Percentiles rank a stretch among this genome's conserved stretches.
Evolutionary conservation across 768 basidiomycete genomes (phyloP).

Genomic region (Mycena indigotica): DNA sequence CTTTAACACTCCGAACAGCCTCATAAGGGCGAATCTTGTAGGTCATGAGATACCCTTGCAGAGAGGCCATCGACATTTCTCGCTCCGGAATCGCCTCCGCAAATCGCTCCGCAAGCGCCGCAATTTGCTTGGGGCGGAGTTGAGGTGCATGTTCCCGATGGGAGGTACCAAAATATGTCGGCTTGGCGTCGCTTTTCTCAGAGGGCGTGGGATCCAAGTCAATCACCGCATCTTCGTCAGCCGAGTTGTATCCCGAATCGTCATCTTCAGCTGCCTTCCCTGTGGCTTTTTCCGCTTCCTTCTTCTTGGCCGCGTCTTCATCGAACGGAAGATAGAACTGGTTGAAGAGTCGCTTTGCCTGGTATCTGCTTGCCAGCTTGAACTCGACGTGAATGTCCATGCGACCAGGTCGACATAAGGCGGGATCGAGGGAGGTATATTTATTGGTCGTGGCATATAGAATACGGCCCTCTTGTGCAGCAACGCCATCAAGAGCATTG

Average conservation of each 20-base stretch:
- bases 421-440: slow-evolving; percentile 68
- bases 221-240: slow-evolving; percentile 23
- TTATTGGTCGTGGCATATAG: slow-evolving; percentile 81
- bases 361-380: slow-evolving; percentile 69
- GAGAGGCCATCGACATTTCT: slow-evolving; percentile 50
- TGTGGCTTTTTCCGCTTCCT: slow-evolving; percentile 14
- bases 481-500: slow-evolving; percentile 79
- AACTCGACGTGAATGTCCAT: slow-evolving; percentile 83
- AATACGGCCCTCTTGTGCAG: slow-evolving; percentile 80
- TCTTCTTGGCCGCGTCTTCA: slow-evolving; percentile 31
- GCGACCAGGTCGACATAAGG: slow-evolving; percentile 75
- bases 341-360: slow-evolving; percentile 65
- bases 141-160: slow-evolving; percentile 41
- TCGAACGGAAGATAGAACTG: slow-evolving; percentile 63
- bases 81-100: slow-evolving; percentile 52
- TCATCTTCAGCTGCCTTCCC: slow-evolving; percentile 22
- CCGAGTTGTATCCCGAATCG: slow-evolving; percentile 28
- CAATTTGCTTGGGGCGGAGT: slow-evolving; percentile 42
- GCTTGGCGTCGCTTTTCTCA: slow-evolving; percentile 8
- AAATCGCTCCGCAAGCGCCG: slow-evolving; percentile 57
- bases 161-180: slow-evolving; percentile 25
- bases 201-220: slow-evolving; percentile 25
- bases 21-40: slow-evolving; percentile 32
- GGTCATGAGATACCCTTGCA: slow-evolving; percentile 31
- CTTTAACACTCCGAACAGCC: slow-evolving; percentile 45